phyloP scores from a whole-genome alignment of 345 rosid genomes.

The Brassica juncea region DNA sequence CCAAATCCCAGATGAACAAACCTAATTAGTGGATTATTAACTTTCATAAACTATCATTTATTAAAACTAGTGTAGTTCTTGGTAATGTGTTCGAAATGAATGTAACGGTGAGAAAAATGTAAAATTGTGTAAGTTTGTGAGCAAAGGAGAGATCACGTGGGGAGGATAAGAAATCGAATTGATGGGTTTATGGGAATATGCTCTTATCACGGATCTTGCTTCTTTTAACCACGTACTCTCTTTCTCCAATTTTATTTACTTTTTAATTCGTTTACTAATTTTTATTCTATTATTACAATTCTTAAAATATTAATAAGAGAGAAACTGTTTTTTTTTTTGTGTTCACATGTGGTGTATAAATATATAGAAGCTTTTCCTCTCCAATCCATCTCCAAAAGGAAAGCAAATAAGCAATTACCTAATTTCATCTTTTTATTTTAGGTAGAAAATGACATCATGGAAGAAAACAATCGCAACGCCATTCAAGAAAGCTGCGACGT shows the following conservation, averaged over 20 bases:
- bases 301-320: not conserved
- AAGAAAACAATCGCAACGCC: slow-evolving; percentile 80
- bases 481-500: slow-evolving; percentile 78
- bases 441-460: slow-evolving; percentile 61
- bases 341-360: slow-evolving; percentile 40
- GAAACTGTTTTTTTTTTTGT: slow-evolving; percentile 10
- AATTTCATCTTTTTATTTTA: not conserved
- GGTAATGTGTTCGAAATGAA: not conserved
- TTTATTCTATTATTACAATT: not conserved
- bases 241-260: slow-evolving; percentile 7
- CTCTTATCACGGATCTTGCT: slow-evolving; percentile 89
- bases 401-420: not conserved
- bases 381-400: slow-evolving; percentile 22
- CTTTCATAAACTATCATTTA: not conserved
- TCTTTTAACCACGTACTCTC: slow-evolving; percentile 30
- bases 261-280: not conserved
- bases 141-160: slow-evolving; percentile 40
- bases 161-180: slow-evolving; percentile 38
- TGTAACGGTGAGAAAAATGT: not conserved
- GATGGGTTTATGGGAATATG: slow-evolving; percentile 48
- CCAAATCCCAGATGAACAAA: not conserved
- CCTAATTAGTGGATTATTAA: not conserved
- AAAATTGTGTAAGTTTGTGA: slow-evolving; percentile 21
- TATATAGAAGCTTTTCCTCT: slow-evolving; percentile 24
- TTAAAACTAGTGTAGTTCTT: not conserved